Evolutionary conservation across 2,329 filamentous ascomycete species (phyloP), one percentile per base, ranked within the genome.

Genomic region (Pseudopithomyces maydicus): DNA sequence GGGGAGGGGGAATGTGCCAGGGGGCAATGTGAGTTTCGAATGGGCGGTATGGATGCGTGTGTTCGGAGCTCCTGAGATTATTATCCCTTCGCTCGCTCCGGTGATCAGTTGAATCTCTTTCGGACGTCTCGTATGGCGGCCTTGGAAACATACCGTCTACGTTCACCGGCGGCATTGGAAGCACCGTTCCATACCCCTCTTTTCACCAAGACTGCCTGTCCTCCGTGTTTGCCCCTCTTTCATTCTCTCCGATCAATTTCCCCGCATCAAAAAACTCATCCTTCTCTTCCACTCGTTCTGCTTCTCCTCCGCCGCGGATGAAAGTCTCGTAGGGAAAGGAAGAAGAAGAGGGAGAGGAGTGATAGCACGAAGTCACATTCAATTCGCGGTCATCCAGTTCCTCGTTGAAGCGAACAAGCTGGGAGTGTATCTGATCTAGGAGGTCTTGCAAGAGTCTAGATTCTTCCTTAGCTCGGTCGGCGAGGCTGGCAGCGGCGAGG

Each of bases 301-400:
- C 23, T 6, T 43, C 47, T 10, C 43, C 54, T 44, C 54, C 54
- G 11, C 54, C 54, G 19, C 54, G 54, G 8, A 56, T 19, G 11
- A 33, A 35, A 11, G 22, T 15, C 0, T 10, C 20, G n/a, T n/a
- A n/a, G n/a, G n/a, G n/a, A n/a, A n/a, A n/a, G n/a, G n/a, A n/a
- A n/a, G n/a, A n/a, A n/a, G n/a, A n/a, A n/a, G n/a, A n/a, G n/a
- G n/a, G n/a, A n/a, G n/a, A n/a, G n/a, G n/a, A n/a, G n/a, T n/a
- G n/a, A n/a, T n/a, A n/a, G n/a, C n/a, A n/a, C n/a, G n/a, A n/a
- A n/a, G n/a, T n/a, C n/a, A n/a, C n/a, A n/a, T n/a, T n/a, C n/a
- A n/a, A n/a, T n/a, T n/a, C n/a, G n/a, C n/a, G n/a, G n/a, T n/a
- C n/a, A n/a, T 39, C 47, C 17, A 39, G 41, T 15, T 55, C 41